Percentiles rank a stretch among this genome's conserved stretches.
Evolutionary conservation across 1,284 basidiomycete genomes (phyloP).

Genomic region (Malassezia caprae): DNA sequence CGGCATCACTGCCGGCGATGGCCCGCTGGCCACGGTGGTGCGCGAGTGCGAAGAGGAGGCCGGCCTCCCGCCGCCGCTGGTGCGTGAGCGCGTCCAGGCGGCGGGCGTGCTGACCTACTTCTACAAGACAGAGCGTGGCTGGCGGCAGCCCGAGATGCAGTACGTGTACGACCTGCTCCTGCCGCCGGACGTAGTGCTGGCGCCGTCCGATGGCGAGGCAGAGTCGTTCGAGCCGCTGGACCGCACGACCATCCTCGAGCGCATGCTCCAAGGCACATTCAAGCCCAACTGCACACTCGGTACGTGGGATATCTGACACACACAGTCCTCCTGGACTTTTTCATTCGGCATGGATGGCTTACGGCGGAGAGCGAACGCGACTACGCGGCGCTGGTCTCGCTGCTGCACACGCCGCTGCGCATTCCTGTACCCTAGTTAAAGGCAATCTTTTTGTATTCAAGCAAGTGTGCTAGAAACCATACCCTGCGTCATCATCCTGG

Average conservation of each 20-base stretch:
- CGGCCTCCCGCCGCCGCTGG: conserved; percentile 60
- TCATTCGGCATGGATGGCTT: conserved; percentile 65
- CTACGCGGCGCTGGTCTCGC: conserved; percentile 1
- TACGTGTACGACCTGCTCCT: conserved; percentile 37
- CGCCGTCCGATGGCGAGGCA: conserved; percentile 80
- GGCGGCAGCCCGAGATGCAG: conserved; percentile 44
- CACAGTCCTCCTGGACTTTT: conserved; percentile 66
- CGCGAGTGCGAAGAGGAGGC: conserved; percentile 93
- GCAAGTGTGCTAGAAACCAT: background rate
- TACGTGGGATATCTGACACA: conserved; percentile 1
- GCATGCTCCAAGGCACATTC: conserved; percentile 56
- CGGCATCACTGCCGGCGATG: conserved; percentile 60
- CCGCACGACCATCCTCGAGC: conserved; percentile 29
- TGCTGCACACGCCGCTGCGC: conserved; percentile 13
- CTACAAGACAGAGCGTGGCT: conserved; percentile 54
- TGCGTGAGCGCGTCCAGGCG: conserved; percentile 55
- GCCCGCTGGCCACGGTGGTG: conserved; percentile 64
- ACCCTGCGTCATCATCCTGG: conserved; percentile 8
- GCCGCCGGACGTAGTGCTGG: conserved; percentile 54
- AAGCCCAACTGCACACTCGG: conserved; percentile 71
- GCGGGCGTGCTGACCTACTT: conserved; percentile 51
- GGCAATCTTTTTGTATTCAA: conserved; percentile 2
- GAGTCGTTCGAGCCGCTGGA: conserved; percentile 63
- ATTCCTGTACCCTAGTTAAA: background rate
- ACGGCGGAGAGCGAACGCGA: conserved; percentile 50